Base-by-base conservation (phyloP, 2,329 filamentous ascomycete genomes). In the Fusarium paranaense region DNA sequence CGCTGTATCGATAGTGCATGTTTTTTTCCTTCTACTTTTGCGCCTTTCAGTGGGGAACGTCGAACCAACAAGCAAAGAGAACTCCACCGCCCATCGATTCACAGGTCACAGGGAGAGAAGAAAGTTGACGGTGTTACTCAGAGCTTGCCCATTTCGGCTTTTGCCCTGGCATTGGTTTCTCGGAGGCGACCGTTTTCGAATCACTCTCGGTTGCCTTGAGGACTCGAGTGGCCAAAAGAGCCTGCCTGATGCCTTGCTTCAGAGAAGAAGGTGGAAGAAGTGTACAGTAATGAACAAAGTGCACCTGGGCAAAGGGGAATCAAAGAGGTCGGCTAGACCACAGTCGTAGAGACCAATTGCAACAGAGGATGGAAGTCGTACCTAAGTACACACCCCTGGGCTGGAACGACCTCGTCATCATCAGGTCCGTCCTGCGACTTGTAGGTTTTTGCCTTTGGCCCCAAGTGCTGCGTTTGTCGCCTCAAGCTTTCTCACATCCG, bases 391-490 rank as follows among this genome's bases (percentile, higher is more conserved):
- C 47, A 11, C 47, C 47, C 27, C 47, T 50, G 18, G 47, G 10
- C 47, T 52, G 47, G 47, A 52, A 52, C 47, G 25, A 30, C 18
- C 47, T 20, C 71, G 64, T 69, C 72, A 58, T 75, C 71, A 61
- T 56, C 64, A 72, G 35, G 67, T 66, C 64, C 32, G 32, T 37
- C 54, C 30, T 35, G 13, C 33, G 32, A 37, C 54, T 58, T 27
- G 33, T 40, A 37, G 54, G 33, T 35, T 56, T 72, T 72, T 66
- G 58, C 69, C 72, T 73, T 70, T 68, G 40, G 52, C 71, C 65
- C 62, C 42, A 40, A 57, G 61, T 63, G 47, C 69, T 74, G 72
- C 69, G 69, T 75, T 62, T 73, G 64, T 75, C 72, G 72, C 72
- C 72, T 65, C 72, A 66, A 66, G 54, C 60, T 52, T 52, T 52